Percentiles rank a stretch among this genome's conserved stretches.
These are phyloP conservation scores for Cerrena zonata DNA, from an alignment of 1,284 basidiomycete species.

Conservation along the genomic window DNA sequence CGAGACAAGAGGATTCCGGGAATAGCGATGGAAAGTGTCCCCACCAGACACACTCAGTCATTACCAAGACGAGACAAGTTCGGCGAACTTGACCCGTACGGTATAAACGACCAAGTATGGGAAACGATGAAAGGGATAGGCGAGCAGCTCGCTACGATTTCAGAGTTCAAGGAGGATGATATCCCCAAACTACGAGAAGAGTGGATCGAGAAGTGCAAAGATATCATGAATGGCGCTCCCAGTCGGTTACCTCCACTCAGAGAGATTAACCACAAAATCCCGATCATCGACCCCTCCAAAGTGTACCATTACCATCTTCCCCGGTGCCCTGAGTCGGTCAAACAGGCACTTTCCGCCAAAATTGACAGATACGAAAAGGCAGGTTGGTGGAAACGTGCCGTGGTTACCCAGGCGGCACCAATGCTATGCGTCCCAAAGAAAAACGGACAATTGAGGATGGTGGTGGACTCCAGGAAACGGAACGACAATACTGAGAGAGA, in stretches of 20 bases:
- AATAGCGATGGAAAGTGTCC: neutral
- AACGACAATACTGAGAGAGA: conserved; percentile 29
- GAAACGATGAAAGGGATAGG: neutral
- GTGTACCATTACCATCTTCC: conserved; percentile 20
- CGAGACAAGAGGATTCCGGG: too few species aligned
- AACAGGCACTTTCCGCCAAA: conserved; percentile 18
- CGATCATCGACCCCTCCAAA: conserved; percentile 21
- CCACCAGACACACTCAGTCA: neutral
- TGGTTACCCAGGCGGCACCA: too few species aligned
- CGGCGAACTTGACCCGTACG: neutral
- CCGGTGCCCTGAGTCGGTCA: conserved; percentile 19
- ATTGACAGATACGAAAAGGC: conserved; percentile 17
- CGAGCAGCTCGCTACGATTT: neutral
- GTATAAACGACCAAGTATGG: neutral
- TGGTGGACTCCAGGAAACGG: conserved; percentile 17
- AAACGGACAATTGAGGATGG: conserved; percentile 19
- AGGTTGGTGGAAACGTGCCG: too few species aligned
- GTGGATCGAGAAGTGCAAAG: neutral
- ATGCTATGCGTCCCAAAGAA: conserved; percentile 21
- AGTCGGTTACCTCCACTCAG: conserved; percentile 14
- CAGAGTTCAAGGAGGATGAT: neutral
- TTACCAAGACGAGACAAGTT: neutral
- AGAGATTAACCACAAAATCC: conserved; percentile 23
- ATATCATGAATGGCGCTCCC: conserved; percentile 3
- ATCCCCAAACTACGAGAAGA: too few species aligned